A percentile compares a stretch with the other conserved stretches of the same genome.
phyloP scores from a whole-genome alignment of 2,329 filamentous ascomycete species.

The Didymella exigua region DNA sequence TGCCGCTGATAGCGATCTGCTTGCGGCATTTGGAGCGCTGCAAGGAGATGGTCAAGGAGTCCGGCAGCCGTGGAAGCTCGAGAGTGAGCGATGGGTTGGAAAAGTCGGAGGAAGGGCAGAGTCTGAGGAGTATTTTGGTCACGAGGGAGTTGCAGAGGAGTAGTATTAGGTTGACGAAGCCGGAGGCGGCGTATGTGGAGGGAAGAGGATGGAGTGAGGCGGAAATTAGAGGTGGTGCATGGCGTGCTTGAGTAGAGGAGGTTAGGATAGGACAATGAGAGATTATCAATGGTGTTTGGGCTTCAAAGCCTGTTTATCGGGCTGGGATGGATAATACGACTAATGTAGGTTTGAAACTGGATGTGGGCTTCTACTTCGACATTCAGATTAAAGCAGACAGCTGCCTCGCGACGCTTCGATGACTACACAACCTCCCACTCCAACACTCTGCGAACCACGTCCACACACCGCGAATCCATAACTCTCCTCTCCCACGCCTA shows the following conservation, averaged over 20 bases:
- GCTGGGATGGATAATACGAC: constrained; percentile 4
- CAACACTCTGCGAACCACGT: no score
- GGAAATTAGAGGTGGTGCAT: constrained; percentile 23
- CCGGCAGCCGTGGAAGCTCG: constrained; percentile 12
- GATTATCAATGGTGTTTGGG: background rate
- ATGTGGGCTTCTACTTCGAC: background rate
- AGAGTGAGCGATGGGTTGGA: constrained; percentile 12
- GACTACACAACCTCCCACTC: no score
- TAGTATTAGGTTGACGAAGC: constrained; percentile 26
- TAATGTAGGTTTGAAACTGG: background rate
- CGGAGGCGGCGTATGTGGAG: constrained; percentile 19
- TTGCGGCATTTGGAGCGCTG: constrained; percentile 29
- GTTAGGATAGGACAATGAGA: background rate
- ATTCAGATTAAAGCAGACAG: no score
- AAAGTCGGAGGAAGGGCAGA: constrained; percentile 20
- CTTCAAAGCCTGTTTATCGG: background rate
- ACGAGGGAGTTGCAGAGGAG: constrained; percentile 30
- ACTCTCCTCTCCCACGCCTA: background rate
- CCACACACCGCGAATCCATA: background rate
- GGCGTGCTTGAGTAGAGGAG: constrained; percentile 3
- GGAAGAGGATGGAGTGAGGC: constrained; percentile 27
- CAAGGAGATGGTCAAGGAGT: constrained; percentile 21
- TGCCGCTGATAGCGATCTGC: constrained; percentile 28
- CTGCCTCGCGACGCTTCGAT: no score
- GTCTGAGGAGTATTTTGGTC: constrained; percentile 29